A percentile compares a stretch with the other conserved stretches of the same genome.
These are phyloP conservation scores for Rickenella mellea DNA, from an alignment of 768 basidiomycete species.

Conservation along the genomic window DNA sequence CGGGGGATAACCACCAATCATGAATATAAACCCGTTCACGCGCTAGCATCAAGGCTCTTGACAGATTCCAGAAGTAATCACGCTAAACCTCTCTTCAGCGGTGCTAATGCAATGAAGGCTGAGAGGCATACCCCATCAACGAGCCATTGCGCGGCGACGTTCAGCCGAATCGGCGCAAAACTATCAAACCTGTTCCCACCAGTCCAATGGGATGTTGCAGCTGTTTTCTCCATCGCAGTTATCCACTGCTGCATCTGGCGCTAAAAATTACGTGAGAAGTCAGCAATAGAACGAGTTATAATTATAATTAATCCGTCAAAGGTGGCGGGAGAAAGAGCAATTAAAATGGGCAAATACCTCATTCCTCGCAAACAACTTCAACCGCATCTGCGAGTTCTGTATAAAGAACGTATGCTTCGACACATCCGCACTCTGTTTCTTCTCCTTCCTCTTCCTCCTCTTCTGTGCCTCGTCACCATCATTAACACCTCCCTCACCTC, in stretches of 20 bases:
- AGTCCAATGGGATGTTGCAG: constrained; percentile 67
- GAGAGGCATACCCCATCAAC: constrained; percentile 76
- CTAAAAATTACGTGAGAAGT: constrained; percentile 24
- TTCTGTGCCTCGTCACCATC: constrained; percentile 16
- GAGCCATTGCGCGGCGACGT: constrained; percentile 95
- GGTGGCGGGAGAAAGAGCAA: no score
- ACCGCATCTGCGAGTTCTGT: constrained; percentile 78
- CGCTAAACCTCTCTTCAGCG: constrained; percentile 37
- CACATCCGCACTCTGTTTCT: constrained; percentile 46
- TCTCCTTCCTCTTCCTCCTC: constrained; percentile 36
- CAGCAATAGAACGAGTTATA: neutral
- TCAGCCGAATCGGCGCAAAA: constrained; percentile 86
- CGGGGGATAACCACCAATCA: constrained; percentile 96
- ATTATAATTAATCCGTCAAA: neutral
- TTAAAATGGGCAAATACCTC: constrained; percentile 55
- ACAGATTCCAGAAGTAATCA: constrained; percentile 98
- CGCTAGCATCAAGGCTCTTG: constrained; percentile 82
- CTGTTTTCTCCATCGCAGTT: constrained; percentile 76
- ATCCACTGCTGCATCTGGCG: constrained; percentile 98
- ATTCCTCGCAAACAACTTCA: constrained; percentile 82
- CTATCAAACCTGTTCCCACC: constrained; percentile 83
- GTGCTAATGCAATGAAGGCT: neutral
- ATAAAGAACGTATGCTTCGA: constrained; percentile 94
- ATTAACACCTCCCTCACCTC: constrained; percentile 11
- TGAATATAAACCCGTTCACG: constrained; percentile 89